Conservation (phyloP, 108 stramenopile species). For the Conticribra guillardii region DNA sequence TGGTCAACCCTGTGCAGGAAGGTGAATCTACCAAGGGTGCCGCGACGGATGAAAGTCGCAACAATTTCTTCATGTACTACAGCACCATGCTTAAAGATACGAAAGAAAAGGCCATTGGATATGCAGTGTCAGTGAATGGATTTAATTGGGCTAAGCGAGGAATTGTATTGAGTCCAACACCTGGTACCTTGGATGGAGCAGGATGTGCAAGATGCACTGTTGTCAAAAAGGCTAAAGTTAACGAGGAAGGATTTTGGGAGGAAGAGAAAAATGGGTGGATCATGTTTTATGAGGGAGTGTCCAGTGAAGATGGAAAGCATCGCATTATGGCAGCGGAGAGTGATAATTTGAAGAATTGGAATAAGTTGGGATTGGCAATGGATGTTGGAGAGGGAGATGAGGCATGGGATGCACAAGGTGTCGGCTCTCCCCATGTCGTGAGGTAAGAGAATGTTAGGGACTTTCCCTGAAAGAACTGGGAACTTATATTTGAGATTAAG, state of each 20-base stretch:
- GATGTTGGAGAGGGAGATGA: constrained; percentile 71
- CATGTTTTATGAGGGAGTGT: constrained; percentile 86
- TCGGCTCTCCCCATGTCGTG: constrained; percentile 84
- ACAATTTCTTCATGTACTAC: constrained; percentile 93
- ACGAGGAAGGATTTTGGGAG: constrained; percentile 59
- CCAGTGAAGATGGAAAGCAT: constrained; percentile 73
- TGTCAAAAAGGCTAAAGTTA: constrained; percentile 59
- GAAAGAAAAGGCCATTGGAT: constrained; percentile 82
- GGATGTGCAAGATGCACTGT: constrained; percentile 86
- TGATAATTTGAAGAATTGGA: constrained; percentile 70
- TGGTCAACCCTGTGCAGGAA: constrained; percentile 53
- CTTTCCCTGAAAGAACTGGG: no score
- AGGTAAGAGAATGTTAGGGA: constrained; percentile 51
- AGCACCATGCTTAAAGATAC: constrained; percentile 83
- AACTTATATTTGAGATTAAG: constrained; percentile 2
- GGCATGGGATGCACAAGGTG: constrained; percentile 76
- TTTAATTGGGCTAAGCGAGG: constrained; percentile 85
- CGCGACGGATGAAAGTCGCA: constrained; percentile 30
- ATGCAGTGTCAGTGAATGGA: constrained; percentile 82
- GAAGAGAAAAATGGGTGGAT: constrained; percentile 53
- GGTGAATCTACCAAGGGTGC: constrained; percentile 33
- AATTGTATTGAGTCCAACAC: constrained; percentile 64
- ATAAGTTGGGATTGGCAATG: constrained; percentile 69
- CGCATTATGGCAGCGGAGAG: constrained; percentile 79
- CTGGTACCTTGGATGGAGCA: constrained; percentile 66